Percentiles rank a stretch among this genome's conserved stretches.
Conservation (phyloP, 345 rosid species). For the Lagerstroemia speciosa region DNA sequence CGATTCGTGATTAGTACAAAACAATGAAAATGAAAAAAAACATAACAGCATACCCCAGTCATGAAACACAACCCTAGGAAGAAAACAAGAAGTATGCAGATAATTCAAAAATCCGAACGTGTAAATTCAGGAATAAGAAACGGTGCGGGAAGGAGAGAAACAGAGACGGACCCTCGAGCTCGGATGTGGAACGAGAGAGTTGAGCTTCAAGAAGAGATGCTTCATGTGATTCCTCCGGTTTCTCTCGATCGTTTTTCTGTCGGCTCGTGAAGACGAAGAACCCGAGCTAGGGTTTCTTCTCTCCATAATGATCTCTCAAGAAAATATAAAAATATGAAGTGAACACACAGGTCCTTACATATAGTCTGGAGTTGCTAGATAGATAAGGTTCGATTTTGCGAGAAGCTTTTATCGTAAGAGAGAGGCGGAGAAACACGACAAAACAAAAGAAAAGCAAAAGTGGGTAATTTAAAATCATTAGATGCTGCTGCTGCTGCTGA, state of each 20-base stretch:
- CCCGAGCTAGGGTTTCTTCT: constrained; percentile 18
- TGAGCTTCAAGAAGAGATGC: constrained; percentile 38
- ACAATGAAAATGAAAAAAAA: no score
- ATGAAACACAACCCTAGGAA: no score
- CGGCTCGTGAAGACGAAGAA: constrained; percentile 31
- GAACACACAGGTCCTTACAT: background rate
- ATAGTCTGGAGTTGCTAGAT: background rate
- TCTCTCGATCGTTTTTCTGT: constrained; percentile 46
- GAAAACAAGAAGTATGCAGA: no score
- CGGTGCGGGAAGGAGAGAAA: background rate
- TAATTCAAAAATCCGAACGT: background rate
- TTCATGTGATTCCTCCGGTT: constrained; percentile 66
- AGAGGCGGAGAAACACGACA: background rate
- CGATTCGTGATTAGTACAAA: no score
- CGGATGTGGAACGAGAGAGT: constrained; percentile 39
- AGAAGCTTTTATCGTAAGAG: background rate
- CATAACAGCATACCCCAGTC: no score
- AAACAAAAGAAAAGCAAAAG: constrained; percentile 1
- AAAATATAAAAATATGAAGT: background rate
- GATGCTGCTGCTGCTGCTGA: background rate
- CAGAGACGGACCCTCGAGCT: constrained; percentile 10
- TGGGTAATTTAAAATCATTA: background rate
- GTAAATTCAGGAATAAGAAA: background rate
- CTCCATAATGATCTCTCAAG: background rate
- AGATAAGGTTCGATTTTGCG: background rate